A percentile compares a stretch with the other conserved stretches of the same genome.
phyloP scores from a whole-genome alignment of 2,329 filamentous ascomycete genomes.

The Aspergillus thermomutatus region DNA sequence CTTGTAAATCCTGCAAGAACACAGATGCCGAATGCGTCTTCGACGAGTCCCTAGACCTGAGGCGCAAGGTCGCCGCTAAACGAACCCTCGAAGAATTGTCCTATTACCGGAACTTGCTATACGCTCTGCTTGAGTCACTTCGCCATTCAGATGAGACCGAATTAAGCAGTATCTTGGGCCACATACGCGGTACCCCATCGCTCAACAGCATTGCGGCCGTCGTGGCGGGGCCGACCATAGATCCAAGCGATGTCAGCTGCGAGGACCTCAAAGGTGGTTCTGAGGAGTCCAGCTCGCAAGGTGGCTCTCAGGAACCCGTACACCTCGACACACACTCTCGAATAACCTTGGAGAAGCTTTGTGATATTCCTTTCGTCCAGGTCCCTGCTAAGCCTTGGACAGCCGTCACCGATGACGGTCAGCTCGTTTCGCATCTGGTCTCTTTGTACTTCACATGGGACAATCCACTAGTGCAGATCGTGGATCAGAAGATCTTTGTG shows the following conservation, averaged over 20 bases:
- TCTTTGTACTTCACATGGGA: slow-evolving; percentile 96
- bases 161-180: slow-evolving; percentile 22
- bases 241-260: slow-evolving; percentile 16
- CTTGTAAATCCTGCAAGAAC: slow-evolving; percentile 35
- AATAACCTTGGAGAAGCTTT: slow-evolving; percentile 29
- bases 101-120: slow-evolving; percentile 30
- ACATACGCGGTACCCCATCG: slow-evolving; percentile 27
- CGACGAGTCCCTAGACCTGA: slow-evolving; percentile 33
- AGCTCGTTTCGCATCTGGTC: slow-evolving; percentile 75
- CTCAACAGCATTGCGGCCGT: slow-evolving; percentile 24
- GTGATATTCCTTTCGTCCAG: slow-evolving; percentile 32
- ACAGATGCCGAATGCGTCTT: slow-evolving; percentile 31
- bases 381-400: slow-evolving; percentile 61
- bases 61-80: slow-evolving; percentile 37
- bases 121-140: slow-evolving; percentile 28
- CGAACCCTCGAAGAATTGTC: slow-evolving; percentile 34
- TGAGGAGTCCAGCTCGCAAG: slow-evolving; percentile 2
- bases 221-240: slow-evolving; percentile 16
- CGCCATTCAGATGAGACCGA: slow-evolving; percentile 21
- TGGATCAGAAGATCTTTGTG: slow-evolving; percentile 71
- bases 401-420: slow-evolving; percentile 68
- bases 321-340: slow-evolving; percentile 21
- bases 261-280: slow-evolving; percentile 10
- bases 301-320: slow-evolving; percentile 2
- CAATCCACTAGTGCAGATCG: slow-evolving; percentile 79